Base-by-base conservation (phyloP, 2,329 filamentous ascomycete species). In the Neopestalotiopsis sp. region DNA sequence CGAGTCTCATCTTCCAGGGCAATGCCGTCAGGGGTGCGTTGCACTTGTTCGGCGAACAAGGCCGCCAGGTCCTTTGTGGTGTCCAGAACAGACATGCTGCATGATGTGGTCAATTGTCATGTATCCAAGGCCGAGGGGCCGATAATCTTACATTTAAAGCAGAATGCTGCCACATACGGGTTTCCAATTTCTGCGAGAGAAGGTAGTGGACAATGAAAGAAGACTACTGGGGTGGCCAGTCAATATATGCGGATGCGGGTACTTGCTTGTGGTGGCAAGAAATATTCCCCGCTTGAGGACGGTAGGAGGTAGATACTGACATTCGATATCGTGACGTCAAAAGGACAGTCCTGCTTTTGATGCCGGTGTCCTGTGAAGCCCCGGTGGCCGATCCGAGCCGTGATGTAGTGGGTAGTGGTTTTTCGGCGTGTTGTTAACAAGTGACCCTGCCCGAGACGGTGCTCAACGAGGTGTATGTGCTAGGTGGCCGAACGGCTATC, bases 1-100 rank as follows among this genome's bases (percentile, higher is more conserved):
- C 84, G 83, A 53, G 81, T 83, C 71, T 90, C 91, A 80, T 95
- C 92, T 78, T 95, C 92, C 67, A 94, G 81, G 24, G 92, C 93
- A 75, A 92, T 78, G 42, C 89, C 88, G 80, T 93, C 83, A 5
- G 92, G 93, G 0, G 92, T 92, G 32, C 86, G 85, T 71, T 86
- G 83, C 67, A 89, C 92, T 83, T 95, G 93, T 73, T 88, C 81
- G 72, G 83, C 81, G 78, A 95, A 94, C 71, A 94, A 88, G 38
- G 91, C 89, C 63, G 91, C 89, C 69, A 95, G 83, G 80, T 95
- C 92, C 80, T 92, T 93, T 72, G 81, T 87, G 71, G 84, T 90
- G 79, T 95, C 92, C 76, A 95, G 87, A 75, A 91, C 78, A 58
- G 90, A 77, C 90, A 92, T 93, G 68, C 74, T 81, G 58, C 45